Evolutionary conservation across 768 basidiomycete species (phyloP), one percentile per base, ranked within the genome.

Genomic region (Russula ochroleuca): DNA sequence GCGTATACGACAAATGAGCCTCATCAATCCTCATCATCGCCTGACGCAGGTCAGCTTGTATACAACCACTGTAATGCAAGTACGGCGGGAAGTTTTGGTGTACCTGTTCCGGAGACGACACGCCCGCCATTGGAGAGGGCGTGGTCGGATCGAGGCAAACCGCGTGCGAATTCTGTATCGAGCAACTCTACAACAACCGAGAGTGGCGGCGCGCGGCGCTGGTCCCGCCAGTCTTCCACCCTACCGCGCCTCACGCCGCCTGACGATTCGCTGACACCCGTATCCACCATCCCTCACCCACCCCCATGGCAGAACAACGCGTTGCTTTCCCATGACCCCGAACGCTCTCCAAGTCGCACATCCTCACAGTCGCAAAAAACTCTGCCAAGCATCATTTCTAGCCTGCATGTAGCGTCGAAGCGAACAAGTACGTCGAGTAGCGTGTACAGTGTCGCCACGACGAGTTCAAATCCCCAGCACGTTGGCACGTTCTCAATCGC

Each of bases 231-330:
- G 57, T 71, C 72, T 21, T 65, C 61, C 35, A 61, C 80, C 35
- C 86, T 86, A 10, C 78, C 81, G 23, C 78, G 80, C 52, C 71
- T 78, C 54, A 81, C 81, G 5, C 85, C 86, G 11, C 85, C 87
- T 2, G 79, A 75, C 31, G 86, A 84, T 7, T 85, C 86, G 17
- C 79, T 83, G 33, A 83, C 85, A 5, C 79, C 81, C 17, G 71
- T 80, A 28, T 83, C 77, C 6, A 49, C 67, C 19, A 38, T 61
- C 9, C 25, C 67, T 8, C 51, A 66, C 50, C 28, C n/a, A 41
- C 5, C 52, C 21, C 31, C 54, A 2, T 62, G 68, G 21, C 67
- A 70, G 43, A 69, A 64, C 56, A 49, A 56, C 55, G 61, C 69
- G 21, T 69, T 53, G 11, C 23, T 52, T 25, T 54, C 70, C 14